phyloP scores from a whole-genome alignment of 2,329 filamentous ascomycete species.

The Xylariaceae sp. region DNA sequence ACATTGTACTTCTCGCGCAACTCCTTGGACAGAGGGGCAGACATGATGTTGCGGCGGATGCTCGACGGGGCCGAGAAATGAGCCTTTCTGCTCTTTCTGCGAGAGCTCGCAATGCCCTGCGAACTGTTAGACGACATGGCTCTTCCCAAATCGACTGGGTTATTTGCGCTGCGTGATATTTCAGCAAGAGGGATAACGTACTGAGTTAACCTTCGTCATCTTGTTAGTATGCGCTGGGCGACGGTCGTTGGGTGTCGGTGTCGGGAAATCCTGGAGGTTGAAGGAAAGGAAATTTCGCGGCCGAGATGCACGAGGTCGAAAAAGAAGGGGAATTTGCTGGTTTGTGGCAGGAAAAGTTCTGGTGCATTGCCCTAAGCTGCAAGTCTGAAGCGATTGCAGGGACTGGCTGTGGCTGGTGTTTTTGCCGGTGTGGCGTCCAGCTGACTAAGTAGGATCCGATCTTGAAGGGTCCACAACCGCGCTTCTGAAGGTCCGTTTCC shows the following conservation, averaged over 20 bases:
- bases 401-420: constrained; percentile 3
- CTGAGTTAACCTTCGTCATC: constrained; percentile 28
- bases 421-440: neutral
- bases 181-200: constrained; percentile 7
- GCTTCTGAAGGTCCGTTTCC: neutral
- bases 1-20: constrained; percentile 99
- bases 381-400: constrained; percentile 3
- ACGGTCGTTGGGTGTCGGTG: constrained; percentile 2
- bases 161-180: neutral
- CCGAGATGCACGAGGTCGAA: constrained; percentile 11
- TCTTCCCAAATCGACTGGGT: neutral
- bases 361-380: constrained; percentile 18
- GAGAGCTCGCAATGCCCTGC: constrained; percentile 48
- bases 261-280: constrained; percentile 2
- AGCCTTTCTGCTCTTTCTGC: constrained; percentile 98
- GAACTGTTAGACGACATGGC: neutral
- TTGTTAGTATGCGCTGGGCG: constrained; percentile 20
- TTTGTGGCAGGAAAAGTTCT: constrained; percentile 15
- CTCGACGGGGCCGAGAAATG: constrained; percentile 96
- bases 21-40: constrained; percentile 92
- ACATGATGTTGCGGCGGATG: constrained; percentile 95
- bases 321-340: constrained; percentile 8
- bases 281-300: constrained; percentile 12
- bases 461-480: too few relatives aligned
- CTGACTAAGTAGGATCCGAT: too few relatives aligned